These are phyloP conservation scores for Russula ochroleuca DNA, from an alignment of 768 basidiomycete species.

Conservation along the genomic window DNA sequence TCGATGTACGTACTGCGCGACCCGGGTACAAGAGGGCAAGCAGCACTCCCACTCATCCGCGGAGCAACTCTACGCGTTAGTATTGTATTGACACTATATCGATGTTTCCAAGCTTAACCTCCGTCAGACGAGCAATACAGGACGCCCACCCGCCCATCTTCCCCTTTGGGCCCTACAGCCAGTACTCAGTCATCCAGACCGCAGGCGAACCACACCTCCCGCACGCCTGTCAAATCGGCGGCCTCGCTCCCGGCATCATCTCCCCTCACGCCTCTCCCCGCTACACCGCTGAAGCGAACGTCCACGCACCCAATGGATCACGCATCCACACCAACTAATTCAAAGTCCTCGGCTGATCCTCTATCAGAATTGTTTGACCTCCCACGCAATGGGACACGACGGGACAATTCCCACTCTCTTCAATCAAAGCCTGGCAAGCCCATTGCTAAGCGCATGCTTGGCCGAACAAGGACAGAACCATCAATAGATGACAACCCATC, in stretches of 20 bases:
- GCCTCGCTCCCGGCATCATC: slow-evolving; percentile 17
- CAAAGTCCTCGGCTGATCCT: slow-evolving; percentile 37
- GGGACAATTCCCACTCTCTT: slow-evolving; percentile 1
- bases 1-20: neutral
- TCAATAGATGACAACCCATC: slow-evolving; percentile 31
- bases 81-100: slow-evolving; percentile 1
- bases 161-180: neutral
- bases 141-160: neutral
- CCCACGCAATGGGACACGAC: slow-evolving; percentile 28
- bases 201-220: slow-evolving; percentile 10
- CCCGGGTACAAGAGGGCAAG: neutral
- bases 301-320: slow-evolving; percentile 14
- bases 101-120: slow-evolving; percentile 1
- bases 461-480: slow-evolving; percentile 61
- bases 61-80: slow-evolving; percentile 9
- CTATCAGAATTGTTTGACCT: slow-evolving; percentile 46
- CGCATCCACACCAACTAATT: slow-evolving; percentile 11
- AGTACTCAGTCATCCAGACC: slow-evolving; percentile 16
- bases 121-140: neutral
- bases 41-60: neutral
- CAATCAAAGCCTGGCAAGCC: slow-evolving; percentile 28
- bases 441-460: slow-evolving; percentile 68
- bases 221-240: slow-evolving; percentile 25
- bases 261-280: slow-evolving; percentile 23
- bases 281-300: slow-evolving; percentile 11